Base-by-base conservation (phyloP, 495 filamentous ascomycete species). In the Alectoria sarmentosa region DNA sequence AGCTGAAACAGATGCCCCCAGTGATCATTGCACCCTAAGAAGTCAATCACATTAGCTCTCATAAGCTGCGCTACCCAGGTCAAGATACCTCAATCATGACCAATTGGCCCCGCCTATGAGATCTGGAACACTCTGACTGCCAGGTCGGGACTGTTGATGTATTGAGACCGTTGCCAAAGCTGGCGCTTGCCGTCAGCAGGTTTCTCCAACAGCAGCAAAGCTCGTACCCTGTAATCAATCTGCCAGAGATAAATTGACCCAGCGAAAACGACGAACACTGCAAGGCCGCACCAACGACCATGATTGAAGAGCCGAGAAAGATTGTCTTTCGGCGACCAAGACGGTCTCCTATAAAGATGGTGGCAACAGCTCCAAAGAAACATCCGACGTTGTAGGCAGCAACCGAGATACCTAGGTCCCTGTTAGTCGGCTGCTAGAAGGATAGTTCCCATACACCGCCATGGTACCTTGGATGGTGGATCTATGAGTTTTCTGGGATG, bases 91-190 rank as follows among this genome's bases (percentile, higher is more conserved):
- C 87, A 60, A 92, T 86, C 88, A 91, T 90, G 72, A 92, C 86
- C 69, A 92, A 77, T 67, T 88, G 87, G 19, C 90, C 89, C 69
- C 88, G 82, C 58, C 84, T 82, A 66, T 91, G 86, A 5, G 88
- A 81, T 67, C 86, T 88, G 57, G 86, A 87, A 60, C 86, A 90
- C 72, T 93, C 89, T 2, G 88, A 88, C 69, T 91, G 89, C 87
- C 88, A 92, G 1, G 86, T 88, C 1, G 89, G 89, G 17, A 90
- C 84, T 1, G 84, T 88, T 0, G 84, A 82, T 3, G 86, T 85
- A 67, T 86, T 86, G 72, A 88, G 80, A 52, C 83, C 82, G 63
- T 84, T 84, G 44, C 79, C 75, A 75, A 68, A 63, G 48, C 61
- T 60, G 44, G 37, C 21, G 11, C 26, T 44, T 55, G 21, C 26